A percentile compares a stretch with the other conserved stretches of the same genome.
Conservation (phyloP, 345 rosid species). For the Aquilaria yunnanensis region DNA sequence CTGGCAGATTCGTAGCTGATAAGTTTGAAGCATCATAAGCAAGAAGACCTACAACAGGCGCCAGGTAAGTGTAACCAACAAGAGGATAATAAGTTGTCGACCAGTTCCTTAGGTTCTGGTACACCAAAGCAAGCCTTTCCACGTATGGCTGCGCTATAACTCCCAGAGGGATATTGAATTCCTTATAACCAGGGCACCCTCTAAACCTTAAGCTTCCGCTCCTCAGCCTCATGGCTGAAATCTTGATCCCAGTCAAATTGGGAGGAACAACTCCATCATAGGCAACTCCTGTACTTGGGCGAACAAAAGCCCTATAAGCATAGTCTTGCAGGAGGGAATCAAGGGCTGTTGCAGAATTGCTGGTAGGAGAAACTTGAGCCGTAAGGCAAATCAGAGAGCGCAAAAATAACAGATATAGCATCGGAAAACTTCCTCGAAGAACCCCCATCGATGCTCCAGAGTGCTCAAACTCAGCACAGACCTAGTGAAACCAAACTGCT, state of each 20-base stretch:
- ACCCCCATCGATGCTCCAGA: constrained; percentile 51
- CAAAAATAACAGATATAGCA: constrained; percentile 25
- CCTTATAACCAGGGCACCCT: constrained; percentile 44
- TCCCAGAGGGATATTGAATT: constrained; percentile 57
- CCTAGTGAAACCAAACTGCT: background rate
- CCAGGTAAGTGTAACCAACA: constrained; percentile 41
- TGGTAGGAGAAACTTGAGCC: constrained; percentile 28
- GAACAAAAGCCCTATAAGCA: constrained; percentile 60
- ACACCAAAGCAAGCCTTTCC: constrained; percentile 75
- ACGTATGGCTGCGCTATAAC: constrained; percentile 52
- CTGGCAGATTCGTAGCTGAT: constrained; percentile 44
- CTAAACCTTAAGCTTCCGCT: constrained; percentile 70
- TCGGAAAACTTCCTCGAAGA: constrained; percentile 33
- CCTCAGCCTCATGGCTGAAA: constrained; percentile 78
- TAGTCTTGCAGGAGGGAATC: constrained; percentile 85
- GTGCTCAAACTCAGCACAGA: constrained; percentile 15
- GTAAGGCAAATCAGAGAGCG: background rate
- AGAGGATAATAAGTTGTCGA: constrained; percentile 60
- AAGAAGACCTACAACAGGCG: constrained; percentile 83
- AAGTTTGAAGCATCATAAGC: constrained; percentile 73
- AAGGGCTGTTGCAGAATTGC: constrained; percentile 35
- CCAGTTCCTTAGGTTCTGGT: constrained; percentile 84
- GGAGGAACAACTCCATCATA: constrained; percentile 56
- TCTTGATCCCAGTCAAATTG: constrained; percentile 59
- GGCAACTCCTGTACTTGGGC: constrained; percentile 68